These are phyloP conservation scores for Cairneyella variabilis DNA, from an alignment of 495 filamentous ascomycete species.

Conservation along the genomic window DNA sequence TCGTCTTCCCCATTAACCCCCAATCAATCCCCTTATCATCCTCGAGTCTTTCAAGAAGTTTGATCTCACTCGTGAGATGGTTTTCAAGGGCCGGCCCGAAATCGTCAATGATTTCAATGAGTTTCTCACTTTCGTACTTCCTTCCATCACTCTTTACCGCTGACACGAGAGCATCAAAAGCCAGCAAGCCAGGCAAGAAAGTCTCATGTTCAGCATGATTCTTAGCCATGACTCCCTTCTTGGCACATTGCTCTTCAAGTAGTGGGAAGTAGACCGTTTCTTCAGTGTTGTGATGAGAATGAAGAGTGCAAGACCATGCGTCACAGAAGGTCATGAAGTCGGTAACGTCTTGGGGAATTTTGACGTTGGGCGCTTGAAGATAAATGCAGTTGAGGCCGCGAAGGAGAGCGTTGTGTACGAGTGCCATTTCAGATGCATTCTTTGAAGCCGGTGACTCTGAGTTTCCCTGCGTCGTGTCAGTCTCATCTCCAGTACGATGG, in stretches of 20 bases:
- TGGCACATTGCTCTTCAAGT: slow-evolving; percentile 25
- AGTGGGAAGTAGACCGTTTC: slow-evolving; percentile 28
- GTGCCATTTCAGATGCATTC: slow-evolving; percentile 29
- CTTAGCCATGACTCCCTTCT: slow-evolving; percentile 18
- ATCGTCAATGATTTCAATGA: slow-evolving; percentile 34
- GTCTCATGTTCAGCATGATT: slow-evolving; percentile 23
- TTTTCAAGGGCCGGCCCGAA: slow-evolving; percentile 31
- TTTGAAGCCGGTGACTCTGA: not conserved
- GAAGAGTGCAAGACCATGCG: slow-evolving; percentile 6
- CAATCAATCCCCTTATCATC: slow-evolving; percentile 25
- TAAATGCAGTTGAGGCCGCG: slow-evolving; percentile 46
- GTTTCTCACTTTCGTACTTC: slow-evolving; percentile 22
- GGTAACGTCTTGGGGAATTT: slow-evolving; percentile 16
- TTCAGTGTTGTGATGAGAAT: slow-evolving; percentile 28
- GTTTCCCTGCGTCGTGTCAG: not conserved
- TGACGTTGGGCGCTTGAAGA: slow-evolving; percentile 38
- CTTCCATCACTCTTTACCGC: not conserved
- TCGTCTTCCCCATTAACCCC: slow-evolving; percentile 5
- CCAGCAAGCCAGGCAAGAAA: slow-evolving; percentile 31
- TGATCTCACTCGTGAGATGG: slow-evolving; percentile 40
- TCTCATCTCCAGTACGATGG: not conserved
- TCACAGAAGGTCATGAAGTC: slow-evolving; percentile 30
- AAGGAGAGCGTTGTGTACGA: slow-evolving; percentile 44
- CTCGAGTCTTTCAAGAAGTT: slow-evolving; percentile 22
- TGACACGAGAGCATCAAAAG: slow-evolving; percentile 14